Evolutionary conservation across 768 basidiomycete genomes (phyloP), one percentile per base, ranked within the genome.

Genomic region (Trametes elegans): DNA sequence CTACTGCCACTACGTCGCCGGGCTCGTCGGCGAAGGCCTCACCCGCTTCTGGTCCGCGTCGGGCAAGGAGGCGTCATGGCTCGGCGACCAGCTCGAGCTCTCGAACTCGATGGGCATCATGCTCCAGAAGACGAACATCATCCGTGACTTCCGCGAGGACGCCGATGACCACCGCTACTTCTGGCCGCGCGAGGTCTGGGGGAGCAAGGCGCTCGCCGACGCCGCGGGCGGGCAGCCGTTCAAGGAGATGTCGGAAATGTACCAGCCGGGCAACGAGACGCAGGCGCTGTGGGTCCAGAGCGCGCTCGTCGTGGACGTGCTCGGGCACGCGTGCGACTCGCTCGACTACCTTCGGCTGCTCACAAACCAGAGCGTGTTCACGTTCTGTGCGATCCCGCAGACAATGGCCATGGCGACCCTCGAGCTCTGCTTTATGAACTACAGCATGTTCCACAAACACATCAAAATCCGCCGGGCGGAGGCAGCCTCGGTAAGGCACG

Each of bases 1-100:
- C 13, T 99, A 99, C 72, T 99, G 96, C 69, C 96, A 99, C 71
- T 98, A 94, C 67, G 96, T 98, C 62, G 96, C 96, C 0, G 96
- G 96, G 3, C 87, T 99, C 53, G 96, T 98, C 55, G 96, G 96
- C 31, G 95, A 98, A 70, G 95, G 95, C 41, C 82, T 96, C 28
- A 93, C 91, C 0, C 83, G 92, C 11, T 77, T 98, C 38, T 96
- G 93, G 75, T 76, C 89, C 14, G 88, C 88, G 3, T 91, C 93
- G 5, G 83, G 82, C 23, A 94, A 93, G 66, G 95, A 98, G 70
- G 78, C 77, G 0, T 64, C 79, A 0, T 90, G 82, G 76, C 72
- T 99, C 31, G 85, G 79, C 26, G 73, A 81, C 26, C 90, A 97
- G 67, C 83, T 97, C 57, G 90, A 90, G 61, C 79, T 98, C 3